Percentiles rank a stretch among this genome's conserved stretches.
Evolutionary conservation across 1,284 basidiomycete genomes (phyloP).

Genomic region (Irpex sp.): DNA sequence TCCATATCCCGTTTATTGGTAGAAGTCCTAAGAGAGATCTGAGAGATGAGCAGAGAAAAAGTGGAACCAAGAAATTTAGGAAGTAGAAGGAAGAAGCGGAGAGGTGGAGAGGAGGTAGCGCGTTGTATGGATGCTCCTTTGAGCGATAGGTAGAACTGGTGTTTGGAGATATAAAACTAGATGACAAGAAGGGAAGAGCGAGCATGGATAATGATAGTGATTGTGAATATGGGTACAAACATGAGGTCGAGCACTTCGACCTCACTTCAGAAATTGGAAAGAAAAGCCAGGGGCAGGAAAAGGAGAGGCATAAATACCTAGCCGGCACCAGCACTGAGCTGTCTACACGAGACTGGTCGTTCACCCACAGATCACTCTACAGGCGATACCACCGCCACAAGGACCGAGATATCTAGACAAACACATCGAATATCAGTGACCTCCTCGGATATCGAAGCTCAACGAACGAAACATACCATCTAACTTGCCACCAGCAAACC

Average conservation of each 20-base stretch:
- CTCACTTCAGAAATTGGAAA: neutral
- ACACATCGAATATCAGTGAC: neutral
- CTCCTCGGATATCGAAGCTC: neutral
- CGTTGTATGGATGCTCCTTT: too few relatives aligned
- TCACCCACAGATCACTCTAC: constrained; percentile 11
- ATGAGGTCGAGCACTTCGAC: constrained; percentile 4
- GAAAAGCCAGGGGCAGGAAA: neutral
- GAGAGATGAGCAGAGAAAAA: too few relatives aligned
- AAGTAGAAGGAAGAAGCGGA: too few relatives aligned
- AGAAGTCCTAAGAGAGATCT: too few relatives aligned
- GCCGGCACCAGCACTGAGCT: neutral
- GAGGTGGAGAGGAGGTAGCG: too few relatives aligned
- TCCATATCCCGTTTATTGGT: too few relatives aligned
- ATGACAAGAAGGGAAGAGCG: constrained; percentile 29
- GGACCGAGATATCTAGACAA: constrained; percentile 65
- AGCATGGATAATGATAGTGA: constrained; percentile 29
- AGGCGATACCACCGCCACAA: constrained; percentile 46
- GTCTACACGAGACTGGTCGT: neutral
- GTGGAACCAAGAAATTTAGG: too few relatives aligned
- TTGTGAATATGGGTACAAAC: constrained; percentile 30
- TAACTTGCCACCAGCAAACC: constrained; percentile 78
- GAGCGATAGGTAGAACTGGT: too few relatives aligned
- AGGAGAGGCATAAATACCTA: neutral
- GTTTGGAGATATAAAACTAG: too few relatives aligned
- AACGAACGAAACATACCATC: constrained; percentile 62